Conservation (phyloP, 768 basidiomycete species). For the Strobilomyces confusus region DNA sequence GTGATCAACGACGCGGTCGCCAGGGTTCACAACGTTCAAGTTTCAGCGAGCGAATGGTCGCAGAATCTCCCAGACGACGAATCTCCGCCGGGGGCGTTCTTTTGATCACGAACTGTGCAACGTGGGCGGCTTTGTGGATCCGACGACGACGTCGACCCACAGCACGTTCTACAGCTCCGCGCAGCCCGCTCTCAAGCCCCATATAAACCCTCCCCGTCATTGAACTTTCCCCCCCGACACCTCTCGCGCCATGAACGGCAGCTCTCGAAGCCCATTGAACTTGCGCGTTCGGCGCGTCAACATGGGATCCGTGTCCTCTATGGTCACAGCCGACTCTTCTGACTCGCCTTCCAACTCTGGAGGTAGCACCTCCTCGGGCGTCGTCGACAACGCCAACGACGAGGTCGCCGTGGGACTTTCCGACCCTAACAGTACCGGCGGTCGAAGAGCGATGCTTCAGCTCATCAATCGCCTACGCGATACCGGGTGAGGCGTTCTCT, state of each 20-base stretch:
- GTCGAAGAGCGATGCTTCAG: slow-evolving; percentile 45
- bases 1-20: no score
- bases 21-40: no score
- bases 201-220: slow-evolving; percentile 8
- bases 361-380: neutral
- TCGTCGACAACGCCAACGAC: neutral
- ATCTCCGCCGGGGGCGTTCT: no score
- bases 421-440: slow-evolving; percentile 37
- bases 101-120: neutral
- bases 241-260: no score
- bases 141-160: neutral
- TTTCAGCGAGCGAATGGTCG: no score
- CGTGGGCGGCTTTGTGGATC: neutral
- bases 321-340: neutral
- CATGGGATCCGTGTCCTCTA: neutral
- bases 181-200: neutral
- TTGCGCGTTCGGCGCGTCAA: neutral
- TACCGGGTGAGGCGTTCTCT: no score
- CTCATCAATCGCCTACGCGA: slow-evolving; percentile 36
- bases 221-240: neutral
- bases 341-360: neutral
- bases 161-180: slow-evolving; percentile 7
- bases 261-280: neutral
- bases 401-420: slow-evolving; percentile 50
- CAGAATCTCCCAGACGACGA: no score